Percentiles rank a stretch among this genome's conserved stretches.
phyloP scores from a whole-genome alignment of 257 asterid species.

The Primulina eburnea region DNA sequence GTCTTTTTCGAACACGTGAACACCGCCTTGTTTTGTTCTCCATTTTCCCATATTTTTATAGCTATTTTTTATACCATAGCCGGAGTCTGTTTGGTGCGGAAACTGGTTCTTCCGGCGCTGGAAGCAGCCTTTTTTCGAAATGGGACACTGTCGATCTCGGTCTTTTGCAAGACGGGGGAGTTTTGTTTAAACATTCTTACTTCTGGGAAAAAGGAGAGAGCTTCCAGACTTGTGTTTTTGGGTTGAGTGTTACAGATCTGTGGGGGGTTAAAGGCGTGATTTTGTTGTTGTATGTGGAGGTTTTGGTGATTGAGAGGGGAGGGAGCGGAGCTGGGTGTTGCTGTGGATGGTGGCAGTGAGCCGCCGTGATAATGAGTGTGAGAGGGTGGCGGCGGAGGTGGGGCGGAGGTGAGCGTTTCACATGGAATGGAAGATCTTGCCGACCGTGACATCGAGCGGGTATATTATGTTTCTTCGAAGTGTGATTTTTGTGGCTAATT shows the following conservation, averaged over 20 bases:
- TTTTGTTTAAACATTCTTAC: background rate
- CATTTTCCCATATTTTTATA: background rate
- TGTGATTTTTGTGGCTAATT: constrained; percentile 13
- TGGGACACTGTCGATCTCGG: background rate
- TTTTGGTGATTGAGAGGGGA: constrained; percentile 20
- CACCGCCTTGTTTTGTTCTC: background rate
- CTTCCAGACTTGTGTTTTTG: background rate
- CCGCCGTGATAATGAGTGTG: constrained; percentile 72
- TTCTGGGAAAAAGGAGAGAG: background rate
- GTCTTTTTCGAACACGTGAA: background rate
- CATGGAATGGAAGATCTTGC: constrained; percentile 99
- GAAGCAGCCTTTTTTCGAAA: background rate
- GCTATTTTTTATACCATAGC: background rate
- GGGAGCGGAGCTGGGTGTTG: constrained; percentile 56
- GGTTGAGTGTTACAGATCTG: background rate
- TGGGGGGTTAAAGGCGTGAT: constrained; percentile 1
- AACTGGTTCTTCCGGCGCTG: background rate
- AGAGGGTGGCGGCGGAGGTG: constrained; percentile 47
- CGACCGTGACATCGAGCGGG: constrained; percentile 88
- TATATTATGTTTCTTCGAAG: constrained; percentile 19
- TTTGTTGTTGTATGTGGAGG: constrained; percentile 26
- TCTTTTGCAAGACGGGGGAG: background rate
- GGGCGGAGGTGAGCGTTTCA: constrained; percentile 71
- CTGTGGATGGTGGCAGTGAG: constrained; percentile 40
- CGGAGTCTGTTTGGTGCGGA: background rate